A percentile compares a stretch with the other conserved stretches of the same genome.
These are phyloP conservation scores for Rutstroemia sydowiana DNA, from an alignment of 2,329 filamentous ascomycete species.

Conservation along the genomic window DNA sequence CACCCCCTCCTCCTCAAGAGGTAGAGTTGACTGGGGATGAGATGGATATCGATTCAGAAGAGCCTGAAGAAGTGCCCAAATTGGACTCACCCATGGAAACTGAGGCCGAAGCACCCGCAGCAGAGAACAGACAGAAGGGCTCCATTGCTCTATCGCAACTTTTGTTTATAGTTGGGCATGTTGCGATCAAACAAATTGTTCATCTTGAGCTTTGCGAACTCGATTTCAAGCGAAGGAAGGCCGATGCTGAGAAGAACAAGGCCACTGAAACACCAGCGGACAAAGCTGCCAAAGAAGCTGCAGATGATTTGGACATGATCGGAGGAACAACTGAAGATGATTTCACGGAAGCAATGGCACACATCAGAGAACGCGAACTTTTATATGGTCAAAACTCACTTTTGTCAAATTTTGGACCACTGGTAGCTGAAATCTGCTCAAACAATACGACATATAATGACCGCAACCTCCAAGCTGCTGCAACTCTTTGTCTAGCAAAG, in stretches of 20 bases:
- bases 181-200: conserved; percentile 98
- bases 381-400: conserved; percentile 77
- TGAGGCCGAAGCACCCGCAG: conserved; percentile 3
- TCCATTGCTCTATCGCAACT: conserved; percentile 80
- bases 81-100: conserved; percentile 10
- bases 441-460: conserved; percentile 92
- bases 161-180: conserved; percentile 89
- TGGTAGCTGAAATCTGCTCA: conserved; percentile 88
- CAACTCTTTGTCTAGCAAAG: conserved; percentile 91
- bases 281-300: conserved; percentile 56
- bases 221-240: conserved; percentile 95
- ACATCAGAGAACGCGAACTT: conserved; percentile 78
- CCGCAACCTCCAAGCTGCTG: conserved; percentile 82
- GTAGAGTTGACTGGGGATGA: conserved; percentile 26
- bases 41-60: conserved; percentile 12
- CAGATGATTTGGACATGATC: conserved; percentile 91
- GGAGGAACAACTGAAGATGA: conserved; percentile 94
- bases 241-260: conserved; percentile 69
- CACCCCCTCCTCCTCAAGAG: conserved; percentile 14
- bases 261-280: conserved; percentile 37
- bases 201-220: conserved; percentile 95
- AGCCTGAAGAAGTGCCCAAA: conserved; percentile 23
- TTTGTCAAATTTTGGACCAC: conserved; percentile 80
- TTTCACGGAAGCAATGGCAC: conserved; percentile 78
- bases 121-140: conserved; percentile 50